Conservation (phyloP, 805 yeast species). For the Schwanniomyces pseudopolymorphus region DNA sequence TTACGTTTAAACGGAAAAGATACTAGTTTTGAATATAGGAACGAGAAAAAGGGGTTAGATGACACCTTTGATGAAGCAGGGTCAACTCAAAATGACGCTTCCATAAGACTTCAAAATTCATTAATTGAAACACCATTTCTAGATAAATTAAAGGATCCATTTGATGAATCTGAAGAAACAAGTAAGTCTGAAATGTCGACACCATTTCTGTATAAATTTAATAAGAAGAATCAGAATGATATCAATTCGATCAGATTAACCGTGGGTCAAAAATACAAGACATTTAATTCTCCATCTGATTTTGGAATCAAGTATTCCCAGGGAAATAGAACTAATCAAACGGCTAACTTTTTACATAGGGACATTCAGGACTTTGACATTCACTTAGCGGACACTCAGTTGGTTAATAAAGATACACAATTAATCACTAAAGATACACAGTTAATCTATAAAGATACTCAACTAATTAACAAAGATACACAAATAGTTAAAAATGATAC, state of each 20-base stretch:
- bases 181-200: slow-evolving; percentile 3
- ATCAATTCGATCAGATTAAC: neutral
- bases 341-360: neutral
- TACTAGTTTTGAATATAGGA: neutral
- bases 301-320: neutral
- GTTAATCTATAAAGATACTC: slow-evolving; percentile 10
- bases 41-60: neutral
- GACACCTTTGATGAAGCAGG: neutral
- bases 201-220: neutral
- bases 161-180: slow-evolving; percentile 7
- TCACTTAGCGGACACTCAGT: slow-evolving; percentile 11
- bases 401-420: neutral
- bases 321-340: neutral
- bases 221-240: neutral
- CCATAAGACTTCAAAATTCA: slow-evolving; percentile 3
- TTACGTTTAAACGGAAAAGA: neutral
- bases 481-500: slow-evolving; percentile 14
- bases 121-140: slow-evolving; percentile 10
- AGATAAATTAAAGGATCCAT: slow-evolving; percentile 8
- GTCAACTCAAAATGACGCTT: slow-evolving; percentile 3
- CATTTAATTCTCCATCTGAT: neutral
- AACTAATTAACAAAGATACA: slow-evolving; percentile 11
- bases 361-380: neutral
- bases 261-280: neutral
- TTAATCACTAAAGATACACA: neutral